Conservation (phyloP, 2,329 filamentous ascomycete genomes). For the Fusarium poae region DNA sequence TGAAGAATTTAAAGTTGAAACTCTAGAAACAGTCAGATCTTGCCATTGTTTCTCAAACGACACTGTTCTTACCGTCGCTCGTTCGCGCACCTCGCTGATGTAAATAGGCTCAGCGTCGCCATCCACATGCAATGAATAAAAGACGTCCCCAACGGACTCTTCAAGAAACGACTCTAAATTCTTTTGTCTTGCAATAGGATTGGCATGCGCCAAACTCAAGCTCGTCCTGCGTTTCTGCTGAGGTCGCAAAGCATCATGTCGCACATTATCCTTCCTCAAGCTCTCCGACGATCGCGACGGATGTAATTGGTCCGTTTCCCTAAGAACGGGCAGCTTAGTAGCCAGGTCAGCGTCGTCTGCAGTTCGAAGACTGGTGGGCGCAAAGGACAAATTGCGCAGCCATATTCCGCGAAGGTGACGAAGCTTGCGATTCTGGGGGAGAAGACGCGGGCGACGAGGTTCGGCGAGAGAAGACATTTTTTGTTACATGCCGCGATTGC, state of each 20-base stretch:
- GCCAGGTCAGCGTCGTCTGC: slow-evolving; percentile 85
- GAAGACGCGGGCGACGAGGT: slow-evolving; percentile 63
- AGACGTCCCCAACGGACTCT: slow-evolving; percentile 83
- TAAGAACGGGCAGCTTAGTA: slow-evolving; percentile 71
- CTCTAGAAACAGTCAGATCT: slow-evolving; percentile 64
- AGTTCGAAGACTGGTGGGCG: slow-evolving; percentile 69
- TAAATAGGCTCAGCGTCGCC: slow-evolving; percentile 81
- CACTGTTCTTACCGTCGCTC: slow-evolving; percentile 71
- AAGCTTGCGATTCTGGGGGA: slow-evolving; percentile 85
- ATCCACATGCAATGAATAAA: slow-evolving; percentile 84
- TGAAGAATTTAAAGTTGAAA: slow-evolving; percentile 89
- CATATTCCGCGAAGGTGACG: slow-evolving; percentile 90
- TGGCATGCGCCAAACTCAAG: slow-evolving; percentile 62
- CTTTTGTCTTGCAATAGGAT: slow-evolving; percentile 72
- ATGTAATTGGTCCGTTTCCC: slow-evolving; percentile 63
- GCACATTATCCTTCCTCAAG: slow-evolving; percentile 55
- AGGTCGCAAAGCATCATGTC: slow-evolving; percentile 56
- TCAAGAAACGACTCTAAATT: slow-evolving; percentile 80
- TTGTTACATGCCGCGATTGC: slow-evolving; percentile 36
- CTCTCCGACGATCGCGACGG: slow-evolving; percentile 69
- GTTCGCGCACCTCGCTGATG: slow-evolving; percentile 83
- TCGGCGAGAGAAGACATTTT: slow-evolving; percentile 56
- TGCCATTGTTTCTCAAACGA: background rate
- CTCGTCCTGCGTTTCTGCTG: slow-evolving; percentile 61
- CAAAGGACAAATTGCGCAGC: slow-evolving; percentile 84